A percentile compares a stretch with the other conserved stretches of the same genome.
Conservation (phyloP, 2,329 filamentous ascomycete species). For the Macroventuria anomochaeta region DNA sequence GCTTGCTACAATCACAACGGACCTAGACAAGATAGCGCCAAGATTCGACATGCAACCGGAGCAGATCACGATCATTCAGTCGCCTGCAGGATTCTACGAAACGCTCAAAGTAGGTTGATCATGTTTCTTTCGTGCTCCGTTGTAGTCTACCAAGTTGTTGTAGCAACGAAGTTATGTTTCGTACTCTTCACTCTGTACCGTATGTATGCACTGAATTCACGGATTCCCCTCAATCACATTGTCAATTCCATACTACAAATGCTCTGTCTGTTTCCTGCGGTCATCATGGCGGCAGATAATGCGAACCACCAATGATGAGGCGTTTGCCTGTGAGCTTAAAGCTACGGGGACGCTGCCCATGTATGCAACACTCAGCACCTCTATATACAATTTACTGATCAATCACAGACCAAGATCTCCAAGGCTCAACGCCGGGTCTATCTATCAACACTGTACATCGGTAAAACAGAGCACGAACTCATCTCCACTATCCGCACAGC, state of each 20-base stretch:
- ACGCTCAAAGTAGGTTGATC: conserved; percentile 74
- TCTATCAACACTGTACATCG: conserved; percentile 95
- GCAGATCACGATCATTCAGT: conserved; percentile 78
- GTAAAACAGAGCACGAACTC: conserved; percentile 88
- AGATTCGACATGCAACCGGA: conserved; percentile 84
- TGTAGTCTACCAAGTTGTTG: background rate
- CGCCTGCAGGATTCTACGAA: conserved; percentile 88
- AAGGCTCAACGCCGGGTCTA: conserved; percentile 82
- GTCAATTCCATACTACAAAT: background rate
- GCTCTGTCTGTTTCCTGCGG: background rate
- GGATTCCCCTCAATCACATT: too few species aligned
- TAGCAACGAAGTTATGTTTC: background rate
- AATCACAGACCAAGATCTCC: conserved; percentile 69
- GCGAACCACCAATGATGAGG: background rate
- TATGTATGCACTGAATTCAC: too few species aligned
- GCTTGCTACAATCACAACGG: conserved; percentile 67
- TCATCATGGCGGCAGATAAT: background rate
- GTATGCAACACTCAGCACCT: background rate
- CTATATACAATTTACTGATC: conserved; percentile 17
- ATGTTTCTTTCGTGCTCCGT: background rate
- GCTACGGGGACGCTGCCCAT: background rate
- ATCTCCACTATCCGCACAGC: conserved; percentile 79
- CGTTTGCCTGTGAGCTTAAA: background rate
- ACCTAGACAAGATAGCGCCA: conserved; percentile 89
- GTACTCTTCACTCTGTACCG: background rate